Base-by-base conservation (phyloP, 2,329 filamentous ascomycete genomes). In the Botrytis medusae region DNA sequence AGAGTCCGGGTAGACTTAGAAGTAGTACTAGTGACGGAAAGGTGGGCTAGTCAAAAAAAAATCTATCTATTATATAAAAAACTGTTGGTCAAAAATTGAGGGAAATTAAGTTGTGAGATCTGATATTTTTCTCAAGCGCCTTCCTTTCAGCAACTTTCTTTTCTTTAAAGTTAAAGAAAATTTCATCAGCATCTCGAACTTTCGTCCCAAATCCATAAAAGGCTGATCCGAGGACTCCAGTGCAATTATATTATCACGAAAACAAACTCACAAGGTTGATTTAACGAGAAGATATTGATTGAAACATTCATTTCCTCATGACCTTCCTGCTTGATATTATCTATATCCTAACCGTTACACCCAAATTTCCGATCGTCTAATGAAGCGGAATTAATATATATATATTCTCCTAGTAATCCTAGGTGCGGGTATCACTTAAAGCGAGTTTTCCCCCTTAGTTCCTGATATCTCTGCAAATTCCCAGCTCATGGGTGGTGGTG, bases 11-110 rank as follows among this genome's bases (percentile, higher is more conserved):
- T 65, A 68, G 60, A 65, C 61, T 46, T 44, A 72, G 51, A 32
- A 60, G 29, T 44, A 57, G 70, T 72, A 57, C 60, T 51, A 64
- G 46, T 32, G 68, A 72, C 48, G 71, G 71, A 16, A 72, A 72
- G 61, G 51, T 68, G 63, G 71, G 71, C 62, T 68, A 72, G 62
- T 60, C 60, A 60, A 59, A 51, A 60, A 59, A 61, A 37, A n/a
- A n/a, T n/a, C 68, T 34, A 63, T 59, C 40, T 34, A 48, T 72
- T 60, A 59, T 68, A 61, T 60, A 67, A 57, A 25, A 57, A 8
- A n/a, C 51, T 29, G n/a, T 57, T 18, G 14, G 10, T 18, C 51
- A 9, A 57, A 14, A 2, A 57, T 18, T 57, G 14, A 29, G 25
- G n/a, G n/a, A 3, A 57, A 29, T 4, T 16, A 9, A 18, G 6